Evolutionary conservation across 352 stramenopile species (phyloP), one percentile per base, ranked within the genome.

Genomic region (Lagenidium sp.): DNA sequence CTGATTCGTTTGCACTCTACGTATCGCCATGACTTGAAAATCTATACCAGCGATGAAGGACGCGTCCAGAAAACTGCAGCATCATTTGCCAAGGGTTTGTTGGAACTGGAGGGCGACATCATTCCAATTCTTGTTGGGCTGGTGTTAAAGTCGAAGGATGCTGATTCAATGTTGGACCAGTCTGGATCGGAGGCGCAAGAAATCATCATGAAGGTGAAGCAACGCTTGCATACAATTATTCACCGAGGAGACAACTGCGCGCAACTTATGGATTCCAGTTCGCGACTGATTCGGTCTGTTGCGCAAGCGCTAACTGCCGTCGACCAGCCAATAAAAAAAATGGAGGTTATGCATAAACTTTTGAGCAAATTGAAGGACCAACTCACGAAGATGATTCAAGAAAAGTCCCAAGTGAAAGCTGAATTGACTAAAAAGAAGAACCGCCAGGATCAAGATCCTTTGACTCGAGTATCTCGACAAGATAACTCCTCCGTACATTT

Each of bases 21-120:
- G 2, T 99, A 97, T 57, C 87, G 97, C 3, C 97, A 99, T 72
- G 97, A 99, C 60, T 66, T 99, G 11, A 99, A 99, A 65, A 99
- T 99, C 44, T 99, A 99, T 65, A 99, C 95, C 4, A 97, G 81
- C 39, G 96, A 99, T 57, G 97, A 99, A 82, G 97, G 97, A 3
- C 77, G 97, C 19, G 97, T 99, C 8, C 98, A 99, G 80, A 99
- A 99, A 58, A 99, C 97, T 8, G 97, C 97, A 0, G 97, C 97
- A 13, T 97, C 96, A 5, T 99, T 99, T 68, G 94, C 96, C 11
- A 99, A 99, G 63, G 82, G 97, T 13, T 63, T 99, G 53, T 60
- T 99, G 24, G 95, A 99, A 62, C 75, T 99, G 4, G 97, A 99
- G 57, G 96, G 97, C 22, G 95, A 99, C 40, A 86, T 99, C 41